Evolutionary conservation across 2,329 filamentous ascomycete genomes (phyloP).

Genomic region (Elsinoe necatrix): DNA sequence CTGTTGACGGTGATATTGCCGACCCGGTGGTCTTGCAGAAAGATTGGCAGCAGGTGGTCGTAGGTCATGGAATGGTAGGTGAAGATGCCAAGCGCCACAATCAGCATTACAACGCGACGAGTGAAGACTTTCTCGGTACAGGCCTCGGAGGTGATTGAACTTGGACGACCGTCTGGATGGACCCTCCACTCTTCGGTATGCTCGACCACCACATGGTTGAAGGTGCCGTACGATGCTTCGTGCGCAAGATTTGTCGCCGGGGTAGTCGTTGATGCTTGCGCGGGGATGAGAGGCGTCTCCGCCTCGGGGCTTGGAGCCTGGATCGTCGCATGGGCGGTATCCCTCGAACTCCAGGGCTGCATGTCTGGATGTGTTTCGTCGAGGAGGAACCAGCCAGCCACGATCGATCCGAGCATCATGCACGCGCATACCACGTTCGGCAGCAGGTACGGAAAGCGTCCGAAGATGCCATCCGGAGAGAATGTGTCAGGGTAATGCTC

Average conservation of each 20-base stretch:
- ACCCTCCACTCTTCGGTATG: conserved; percentile 46
- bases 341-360: conserved; percentile 43
- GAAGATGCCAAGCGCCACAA: conserved; percentile 78
- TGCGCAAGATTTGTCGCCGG: conserved; percentile 65
- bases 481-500: conserved; percentile 65
- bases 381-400: conserved; percentile 71
- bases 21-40: conserved; percentile 68
- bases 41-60: conserved; percentile 85
- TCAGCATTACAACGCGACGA: conserved; percentile 61
- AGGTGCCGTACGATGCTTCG: conserved; percentile 49
- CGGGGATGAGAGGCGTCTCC: conserved; percentile 66
- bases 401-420: conserved; percentile 68
- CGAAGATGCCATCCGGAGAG: conserved; percentile 60
- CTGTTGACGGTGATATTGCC: conserved; percentile 27
- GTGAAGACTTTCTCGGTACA: conserved; percentile 46
- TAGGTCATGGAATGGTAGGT: conserved; percentile 95
- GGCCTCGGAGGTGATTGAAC: conserved; percentile 24
- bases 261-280: conserved; percentile 60
- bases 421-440: conserved; percentile 78
- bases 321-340: not conserved
- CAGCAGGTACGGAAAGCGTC: conserved; percentile 73
- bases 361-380: conserved; percentile 85
- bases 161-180: conserved; percentile 35
- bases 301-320: conserved; percentile 39
- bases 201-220: conserved; percentile 42